Conservation (phyloP, 257 asterid genomes). For the Nicotiana tabacum region DNA sequence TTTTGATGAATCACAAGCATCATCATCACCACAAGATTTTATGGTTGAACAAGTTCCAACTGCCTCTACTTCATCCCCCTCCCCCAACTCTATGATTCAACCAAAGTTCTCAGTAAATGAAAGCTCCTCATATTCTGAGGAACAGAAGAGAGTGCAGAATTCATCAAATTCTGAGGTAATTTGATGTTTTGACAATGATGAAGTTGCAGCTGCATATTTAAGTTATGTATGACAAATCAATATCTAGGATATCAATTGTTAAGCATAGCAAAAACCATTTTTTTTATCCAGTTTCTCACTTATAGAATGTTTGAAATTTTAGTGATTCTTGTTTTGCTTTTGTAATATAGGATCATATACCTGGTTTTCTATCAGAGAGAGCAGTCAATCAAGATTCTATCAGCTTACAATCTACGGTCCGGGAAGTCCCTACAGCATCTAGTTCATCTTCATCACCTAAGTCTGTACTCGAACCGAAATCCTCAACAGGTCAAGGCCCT, state of each 20-base stretch:
- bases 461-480: not conserved
- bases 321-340: not conserved
- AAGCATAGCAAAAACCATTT: not conserved
- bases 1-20: slow-evolving; percentile 11
- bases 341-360: not conserved
- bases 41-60: slow-evolving; percentile 25
- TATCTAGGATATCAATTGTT: not conserved
- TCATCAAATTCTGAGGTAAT: not conserved
- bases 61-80: slow-evolving; percentile 23
- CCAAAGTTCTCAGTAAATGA: slow-evolving; percentile 38
- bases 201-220: not conserved
- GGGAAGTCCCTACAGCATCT: slow-evolving; percentile 1
- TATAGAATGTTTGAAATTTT: not conserved
- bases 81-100: slow-evolving; percentile 56
- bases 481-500: slow-evolving; percentile 6
- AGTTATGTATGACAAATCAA: not conserved
- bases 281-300: not conserved
- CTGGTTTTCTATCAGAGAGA: slow-evolving; percentile 2
- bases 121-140: slow-evolving; percentile 27
- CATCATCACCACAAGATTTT: slow-evolving; percentile 7
- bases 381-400: not conserved
- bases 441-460: slow-evolving; percentile 7
- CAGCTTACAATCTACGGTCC: not conserved
- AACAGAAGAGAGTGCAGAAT: slow-evolving; percentile 7
- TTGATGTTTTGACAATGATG: not conserved